Evolutionary conservation across 176 grass and related monocot genomes (phyloP).

Genomic region (Leersia perrieri): DNA sequence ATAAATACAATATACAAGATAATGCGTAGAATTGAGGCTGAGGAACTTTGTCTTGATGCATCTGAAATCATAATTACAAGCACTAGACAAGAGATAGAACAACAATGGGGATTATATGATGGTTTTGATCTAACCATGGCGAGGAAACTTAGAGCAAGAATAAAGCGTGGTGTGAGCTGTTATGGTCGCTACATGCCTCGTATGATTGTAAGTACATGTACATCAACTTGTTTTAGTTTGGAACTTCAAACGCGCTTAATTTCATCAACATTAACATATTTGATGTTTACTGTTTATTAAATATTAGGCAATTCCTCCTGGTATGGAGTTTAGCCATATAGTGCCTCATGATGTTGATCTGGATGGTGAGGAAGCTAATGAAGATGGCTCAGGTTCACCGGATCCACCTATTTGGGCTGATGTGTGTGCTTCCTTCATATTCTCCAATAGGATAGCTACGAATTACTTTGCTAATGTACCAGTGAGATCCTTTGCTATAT

Average conservation of each 20-base stretch:
- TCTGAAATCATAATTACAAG: slow-evolving; percentile 88
- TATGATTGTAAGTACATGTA: slow-evolving; percentile 68
- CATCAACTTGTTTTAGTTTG: slow-evolving; percentile 23
- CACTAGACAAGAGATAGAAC: slow-evolving; percentile 81
- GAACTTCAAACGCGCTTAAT: slow-evolving; percentile 1
- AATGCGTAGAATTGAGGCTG: slow-evolving; percentile 80
- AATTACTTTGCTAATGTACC: slow-evolving; percentile 13
- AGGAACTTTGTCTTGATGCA: slow-evolving; percentile 79
- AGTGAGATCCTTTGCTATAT: background rate
- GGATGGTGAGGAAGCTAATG: slow-evolving; percentile 57
- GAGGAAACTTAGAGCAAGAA: slow-evolving; percentile 59
- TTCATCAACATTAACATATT: background rate
- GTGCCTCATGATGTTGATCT: slow-evolving; percentile 60
- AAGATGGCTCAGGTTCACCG: slow-evolving; percentile 44
- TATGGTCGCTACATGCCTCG: slow-evolving; percentile 71
- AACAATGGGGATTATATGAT: slow-evolving; percentile 85
- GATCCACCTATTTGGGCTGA: slow-evolving; percentile 71
- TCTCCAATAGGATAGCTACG: background rate
- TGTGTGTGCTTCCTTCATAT: slow-evolving; percentile 33
- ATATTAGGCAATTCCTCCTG: slow-evolving; percentile 71
- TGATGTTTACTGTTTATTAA: slow-evolving; percentile 16
- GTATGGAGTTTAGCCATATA: slow-evolving; percentile 83
- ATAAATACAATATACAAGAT: slow-evolving; percentile 81
- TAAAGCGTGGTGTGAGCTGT: slow-evolving; percentile 57
- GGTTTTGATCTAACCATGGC: slow-evolving; percentile 77